Evolutionary conservation across 2,329 filamentous ascomycete genomes (phyloP), one percentile per base, ranked within the genome.

Genomic region (Dothideomycetes sp.): DNA sequence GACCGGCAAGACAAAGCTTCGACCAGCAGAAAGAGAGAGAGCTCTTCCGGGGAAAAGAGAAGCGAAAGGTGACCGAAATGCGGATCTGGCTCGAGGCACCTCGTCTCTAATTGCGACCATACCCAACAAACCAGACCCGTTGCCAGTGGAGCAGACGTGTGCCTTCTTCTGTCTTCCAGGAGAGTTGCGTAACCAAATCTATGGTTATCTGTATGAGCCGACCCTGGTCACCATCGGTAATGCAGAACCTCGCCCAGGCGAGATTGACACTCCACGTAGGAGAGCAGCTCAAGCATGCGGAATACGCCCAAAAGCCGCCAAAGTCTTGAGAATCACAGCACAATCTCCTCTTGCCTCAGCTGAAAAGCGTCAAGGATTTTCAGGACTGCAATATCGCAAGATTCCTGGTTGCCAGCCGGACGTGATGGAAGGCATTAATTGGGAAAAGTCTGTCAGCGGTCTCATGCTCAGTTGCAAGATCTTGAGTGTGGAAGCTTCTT

Each of bases 161-260:
- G n/a, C n/a, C 9, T 13, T 40, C n/a, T 22, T 40, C 8, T 22
- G 37, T 15, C 37, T 40, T 4, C 37, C 37, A 4, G 16, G 25
- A 2, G 37, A 40, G 22, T 18, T 40, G 6, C 28, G 37, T n/a
- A 40, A 40, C n/a, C 37, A 40, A 17, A 40, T 40, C 29, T 40
- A 40, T 7, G 29, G 20, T 12, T 33, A 33, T 17, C 29, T 40
- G 16, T 32, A 25, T 17, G 12, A 33, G 24, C 20, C 25, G 29
- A 22, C 13, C 13, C 29, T 40, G n/a, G 20, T 33, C 15, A 19
- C 15, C 28, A 40, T 40, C 37, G 33, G 17, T 12, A 24, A 27
- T 7, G 27, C 32, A 8, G 16, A 24, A 10, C 15, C 20, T 7
- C 25, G 13, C 28, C 16, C 29, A 7, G 15, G 7, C 22, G 7